phyloP scores from a whole-genome alignment of 306 rosid species.

The Prunus mongolica region DNA sequence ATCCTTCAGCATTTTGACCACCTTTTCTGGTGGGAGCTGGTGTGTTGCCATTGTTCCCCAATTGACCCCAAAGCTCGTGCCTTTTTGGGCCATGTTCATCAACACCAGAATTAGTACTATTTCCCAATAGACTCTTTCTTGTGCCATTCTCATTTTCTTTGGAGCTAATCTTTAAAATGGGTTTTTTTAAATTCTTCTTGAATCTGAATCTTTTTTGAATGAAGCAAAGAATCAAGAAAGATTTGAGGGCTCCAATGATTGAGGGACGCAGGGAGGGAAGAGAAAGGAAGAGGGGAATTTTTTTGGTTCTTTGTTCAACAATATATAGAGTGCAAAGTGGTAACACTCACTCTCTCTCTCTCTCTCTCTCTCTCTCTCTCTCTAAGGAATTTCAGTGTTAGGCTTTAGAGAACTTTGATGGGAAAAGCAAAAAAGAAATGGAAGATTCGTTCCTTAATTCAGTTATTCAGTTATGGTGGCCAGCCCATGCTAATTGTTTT shows the following conservation, averaged over 20 bases:
- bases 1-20: conserved; percentile 66
- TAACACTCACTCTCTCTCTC: background rate
- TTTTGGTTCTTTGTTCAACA: conserved; percentile 20
- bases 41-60: conserved; percentile 92
- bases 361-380: background rate
- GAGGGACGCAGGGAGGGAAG: conserved; percentile 10
- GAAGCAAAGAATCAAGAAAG: conserved; percentile 36
- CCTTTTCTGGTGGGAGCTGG: conserved; percentile 63
- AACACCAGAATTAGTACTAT: conserved; percentile 28
- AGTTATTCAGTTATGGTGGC: conserved; percentile 53
- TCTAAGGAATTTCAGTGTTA: background rate
- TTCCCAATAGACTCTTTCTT: conserved; percentile 22
- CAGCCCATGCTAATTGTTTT: conserved; percentile 36
- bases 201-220: conserved; percentile 31
- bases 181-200: background rate
- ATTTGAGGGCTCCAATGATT: conserved; percentile 25
- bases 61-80: conserved; percentile 65
- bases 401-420: conserved; percentile 36
- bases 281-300: conserved; percentile 23
- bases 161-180: conserved; percentile 1
- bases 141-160: conserved; percentile 36
- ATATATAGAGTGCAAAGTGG: conserved; percentile 23
- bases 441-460: conserved; percentile 77
- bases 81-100: conserved; percentile 23
- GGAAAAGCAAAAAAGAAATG: conserved; percentile 18